Conservation (phyloP, 73 alveolate genomes). For the Paramecium tetraurelia region DNA sequence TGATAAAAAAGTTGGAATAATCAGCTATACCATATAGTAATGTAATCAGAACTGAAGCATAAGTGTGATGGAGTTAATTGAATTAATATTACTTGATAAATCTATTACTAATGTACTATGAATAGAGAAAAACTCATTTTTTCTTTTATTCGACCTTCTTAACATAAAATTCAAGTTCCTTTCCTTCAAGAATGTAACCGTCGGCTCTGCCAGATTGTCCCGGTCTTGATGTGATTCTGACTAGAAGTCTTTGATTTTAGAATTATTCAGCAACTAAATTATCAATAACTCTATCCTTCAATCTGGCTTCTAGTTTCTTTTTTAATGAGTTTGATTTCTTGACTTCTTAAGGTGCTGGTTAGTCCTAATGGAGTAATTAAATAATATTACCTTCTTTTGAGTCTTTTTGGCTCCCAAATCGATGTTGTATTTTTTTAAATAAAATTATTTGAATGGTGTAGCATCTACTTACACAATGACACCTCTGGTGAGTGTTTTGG, state of each 20-base stretch:
- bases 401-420: conserved; percentile 77
- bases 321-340: conserved; percentile 76
- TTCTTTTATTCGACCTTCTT: conserved; percentile 77
- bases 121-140: conserved; percentile 36
- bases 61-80: not conserved
- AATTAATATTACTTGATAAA: not conserved
- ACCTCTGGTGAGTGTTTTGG: conserved; percentile 96
- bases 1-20: not conserved
- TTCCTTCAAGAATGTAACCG: conserved; percentile 98
- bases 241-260: conserved; percentile 88
- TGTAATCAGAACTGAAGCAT: not conserved
- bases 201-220: conserved; percentile 99
- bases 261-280: conserved; percentile 78
- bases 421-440: conserved; percentile 80
- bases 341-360: conserved; percentile 55
- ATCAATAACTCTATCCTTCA: conserved; percentile 72
- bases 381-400: conserved; percentile 30
- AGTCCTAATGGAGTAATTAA: conserved; percentile 40
- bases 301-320: conserved; percentile 70
- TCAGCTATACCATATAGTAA: not conserved
- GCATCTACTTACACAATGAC: conserved; percentile 94
- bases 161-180: conserved; percentile 91
- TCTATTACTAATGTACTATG: conserved; percentile 9
- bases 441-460: conserved; percentile 95
- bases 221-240: conserved; percentile 98